Percentiles rank a stretch among this genome's conserved stretches.
phyloP scores from a whole-genome alignment of 164 flowering plant genomes.

The Stephania cephalantha region DNA sequence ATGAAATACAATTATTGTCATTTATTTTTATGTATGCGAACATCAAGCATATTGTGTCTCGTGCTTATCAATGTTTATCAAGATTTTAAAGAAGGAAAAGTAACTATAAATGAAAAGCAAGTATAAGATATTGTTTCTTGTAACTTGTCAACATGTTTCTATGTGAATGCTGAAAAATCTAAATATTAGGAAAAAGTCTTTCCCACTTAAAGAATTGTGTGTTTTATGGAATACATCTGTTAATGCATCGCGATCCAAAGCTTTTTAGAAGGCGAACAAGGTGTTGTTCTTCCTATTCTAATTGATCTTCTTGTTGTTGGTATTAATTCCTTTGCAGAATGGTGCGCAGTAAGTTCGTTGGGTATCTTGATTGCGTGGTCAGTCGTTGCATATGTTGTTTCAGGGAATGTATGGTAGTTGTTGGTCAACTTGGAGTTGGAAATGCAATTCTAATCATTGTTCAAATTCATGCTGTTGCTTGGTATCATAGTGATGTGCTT shows the following conservation, averaged over 20 bases:
- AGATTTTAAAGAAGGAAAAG: background rate
- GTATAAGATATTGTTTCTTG: background rate
- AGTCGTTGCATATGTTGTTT: slow-evolving; percentile 6
- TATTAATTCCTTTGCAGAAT: background rate
- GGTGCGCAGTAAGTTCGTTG: slow-evolving; percentile 8
- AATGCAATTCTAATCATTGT: slow-evolving; percentile 9
- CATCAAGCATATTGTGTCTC: too few species aligned
- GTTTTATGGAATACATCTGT: background rate
- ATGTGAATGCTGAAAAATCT: too few species aligned
- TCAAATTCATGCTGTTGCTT: too few species aligned
- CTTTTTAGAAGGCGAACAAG: background rate
- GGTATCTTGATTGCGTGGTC: slow-evolving; percentile 9
- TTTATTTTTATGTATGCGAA: too few species aligned
- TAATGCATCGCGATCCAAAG: background rate
- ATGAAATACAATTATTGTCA: background rate
- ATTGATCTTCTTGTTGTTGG: background rate
- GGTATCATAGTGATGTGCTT: slow-evolving; percentile 6
- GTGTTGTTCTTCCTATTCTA: background rate
- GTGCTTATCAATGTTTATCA: too few species aligned
- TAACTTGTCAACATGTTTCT: background rate
- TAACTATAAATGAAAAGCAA: background rate
- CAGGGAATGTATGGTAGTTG: slow-evolving; percentile 8
- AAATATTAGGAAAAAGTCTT: too few species aligned
- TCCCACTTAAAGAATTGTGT: background rate
- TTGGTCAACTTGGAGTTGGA: slow-evolving; percentile 6